Evolutionary conservation across 2,329 filamentous ascomycete genomes (phyloP).

Genomic region (Ascochyta rabiei): DNA sequence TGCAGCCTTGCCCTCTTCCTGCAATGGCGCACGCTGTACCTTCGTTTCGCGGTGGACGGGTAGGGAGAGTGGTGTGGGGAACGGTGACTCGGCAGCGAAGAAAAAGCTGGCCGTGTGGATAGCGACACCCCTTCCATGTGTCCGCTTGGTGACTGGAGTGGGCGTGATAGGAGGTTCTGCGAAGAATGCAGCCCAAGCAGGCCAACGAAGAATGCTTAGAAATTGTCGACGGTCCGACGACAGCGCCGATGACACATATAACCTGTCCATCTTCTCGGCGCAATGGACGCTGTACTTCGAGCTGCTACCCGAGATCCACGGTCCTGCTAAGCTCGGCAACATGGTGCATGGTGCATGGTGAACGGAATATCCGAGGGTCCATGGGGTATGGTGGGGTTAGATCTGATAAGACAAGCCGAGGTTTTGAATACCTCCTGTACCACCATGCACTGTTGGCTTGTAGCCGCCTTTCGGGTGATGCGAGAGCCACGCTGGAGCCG

Average conservation of each 20-base stretch:
- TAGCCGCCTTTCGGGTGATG: not conserved
- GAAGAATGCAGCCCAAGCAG: conserved; percentile 46
- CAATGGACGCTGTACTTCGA: conserved; percentile 19
- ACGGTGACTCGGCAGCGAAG: conserved; percentile 26
- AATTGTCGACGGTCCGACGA: conserved; percentile 8
- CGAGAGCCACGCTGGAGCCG: not conserved
- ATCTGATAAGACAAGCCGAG: conserved; percentile 15
- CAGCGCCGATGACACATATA: conserved; percentile 22
- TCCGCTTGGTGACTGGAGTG: conserved; percentile 42
- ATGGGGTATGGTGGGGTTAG: conserved; percentile 14
- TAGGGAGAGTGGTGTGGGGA: conserved; percentile 28
- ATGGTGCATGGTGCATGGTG: conserved; percentile 20
- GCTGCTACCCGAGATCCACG: conserved; percentile 17
- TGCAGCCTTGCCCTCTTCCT: conserved; percentile 45
- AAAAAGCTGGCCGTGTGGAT: conserved; percentile 29
- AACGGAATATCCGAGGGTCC: conserved; percentile 34
- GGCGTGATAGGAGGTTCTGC: conserved; percentile 43
- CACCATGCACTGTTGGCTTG: no score
- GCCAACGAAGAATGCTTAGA: conserved; percentile 21
- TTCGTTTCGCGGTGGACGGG: conserved; percentile 24
- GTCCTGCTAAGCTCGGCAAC: conserved; percentile 40
- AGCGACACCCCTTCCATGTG: conserved; percentile 44
- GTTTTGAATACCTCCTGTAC: no score
- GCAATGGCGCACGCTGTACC: conserved; percentile 35
- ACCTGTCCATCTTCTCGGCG: conserved; percentile 25